Percentiles rank a stretch among this genome's conserved stretches.
These are phyloP conservation scores for Candolleomyces efflorescens DNA, from an alignment of 768 basidiomycete species.

Conservation along the genomic window DNA sequence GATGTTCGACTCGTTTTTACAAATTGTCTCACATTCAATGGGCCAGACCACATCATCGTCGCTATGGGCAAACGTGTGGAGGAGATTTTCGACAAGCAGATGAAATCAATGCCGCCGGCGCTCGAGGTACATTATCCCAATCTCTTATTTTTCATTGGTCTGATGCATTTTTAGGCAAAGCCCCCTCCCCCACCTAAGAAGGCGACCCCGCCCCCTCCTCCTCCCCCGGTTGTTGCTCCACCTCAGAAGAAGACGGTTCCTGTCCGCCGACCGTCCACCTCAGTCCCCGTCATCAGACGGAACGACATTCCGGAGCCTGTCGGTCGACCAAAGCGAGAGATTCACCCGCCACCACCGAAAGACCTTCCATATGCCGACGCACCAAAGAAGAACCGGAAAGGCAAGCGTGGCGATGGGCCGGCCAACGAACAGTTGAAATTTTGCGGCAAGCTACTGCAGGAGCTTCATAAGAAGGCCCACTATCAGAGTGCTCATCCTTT, in stretches of 20 bases:
- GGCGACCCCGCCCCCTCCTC: conserved; percentile 39
- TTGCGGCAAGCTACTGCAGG: conserved; percentile 69
- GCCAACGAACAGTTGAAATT: conserved; percentile 82
- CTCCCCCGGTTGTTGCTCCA: conserved; percentile 35
- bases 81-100: conserved; percentile 81
- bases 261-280: conserved; percentile 71
- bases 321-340: conserved; percentile 94
- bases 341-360: conserved; percentile 92
- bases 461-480: conserved; percentile 78
- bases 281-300: conserved; percentile 79
- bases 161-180: conserved; percentile 27
- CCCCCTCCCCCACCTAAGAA: conserved; percentile 43
- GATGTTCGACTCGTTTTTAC: conserved; percentile 88
- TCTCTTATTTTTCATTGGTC: conserved; percentile 1
- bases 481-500: conserved; percentile 74
- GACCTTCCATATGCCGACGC: conserved; percentile 80
- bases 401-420: conserved; percentile 63
- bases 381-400: conserved; percentile 64
- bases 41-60: conserved; percentile 78
- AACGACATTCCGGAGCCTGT: conserved; percentile 53
- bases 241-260: conserved; percentile 45
- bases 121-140: conserved; percentile 58
- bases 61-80: conserved; percentile 80
- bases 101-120: conserved; percentile 76
- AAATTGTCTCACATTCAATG: conserved; percentile 91